phyloP scores from a whole-genome alignment of 768 basidiomycete genomes.

The Boletus subparvulus region DNA sequence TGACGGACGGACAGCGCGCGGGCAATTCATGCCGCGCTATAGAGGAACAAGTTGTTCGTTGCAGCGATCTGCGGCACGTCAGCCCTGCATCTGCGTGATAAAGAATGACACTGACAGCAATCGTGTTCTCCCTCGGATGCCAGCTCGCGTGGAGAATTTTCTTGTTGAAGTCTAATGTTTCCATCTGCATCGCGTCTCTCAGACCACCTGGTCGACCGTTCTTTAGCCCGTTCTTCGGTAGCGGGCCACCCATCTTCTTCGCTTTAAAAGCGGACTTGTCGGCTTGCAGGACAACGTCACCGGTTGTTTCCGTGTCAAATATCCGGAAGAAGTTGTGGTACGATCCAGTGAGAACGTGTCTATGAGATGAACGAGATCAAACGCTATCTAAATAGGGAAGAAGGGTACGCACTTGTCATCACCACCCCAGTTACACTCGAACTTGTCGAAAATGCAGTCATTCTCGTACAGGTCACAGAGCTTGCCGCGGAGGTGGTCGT shows the following conservation, averaged over 20 bases:
- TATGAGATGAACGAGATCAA: conserved; percentile 33
- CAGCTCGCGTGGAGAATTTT: conserved; percentile 95
- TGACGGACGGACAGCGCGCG: conserved; percentile 1
- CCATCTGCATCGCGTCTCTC: conserved; percentile 84
- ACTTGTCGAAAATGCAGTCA: conserved; percentile 99
- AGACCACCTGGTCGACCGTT: conserved; percentile 71
- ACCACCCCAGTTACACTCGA: conserved; percentile 97
- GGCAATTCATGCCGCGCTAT: conserved; percentile 39
- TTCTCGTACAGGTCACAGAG: conserved; percentile 99
- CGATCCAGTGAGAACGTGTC: conserved; percentile 97
- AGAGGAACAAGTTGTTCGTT: conserved; percentile 49
- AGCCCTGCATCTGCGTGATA: neutral
- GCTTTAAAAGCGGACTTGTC: conserved; percentile 99
- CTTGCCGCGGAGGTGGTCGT: conserved; percentile 95
- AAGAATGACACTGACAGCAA: conserved; percentile 65
- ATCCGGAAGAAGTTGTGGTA: conserved; percentile 99
- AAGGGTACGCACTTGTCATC: conserved; percentile 80
- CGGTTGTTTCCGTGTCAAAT: conserved; percentile 86
- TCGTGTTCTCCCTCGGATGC: conserved; percentile 98
- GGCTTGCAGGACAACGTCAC: conserved; percentile 93
- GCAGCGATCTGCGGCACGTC: conserved; percentile 73
- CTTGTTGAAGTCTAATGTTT: conserved; percentile 92
- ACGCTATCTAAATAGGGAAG: conserved; percentile 8
- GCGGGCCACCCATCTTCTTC: conserved; percentile 93
- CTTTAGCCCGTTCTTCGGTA: conserved; percentile 68